These are phyloP conservation scores for Chlorella sp. DNA, from an alignment of 139 green algal species.

Conservation along the genomic window DNA sequence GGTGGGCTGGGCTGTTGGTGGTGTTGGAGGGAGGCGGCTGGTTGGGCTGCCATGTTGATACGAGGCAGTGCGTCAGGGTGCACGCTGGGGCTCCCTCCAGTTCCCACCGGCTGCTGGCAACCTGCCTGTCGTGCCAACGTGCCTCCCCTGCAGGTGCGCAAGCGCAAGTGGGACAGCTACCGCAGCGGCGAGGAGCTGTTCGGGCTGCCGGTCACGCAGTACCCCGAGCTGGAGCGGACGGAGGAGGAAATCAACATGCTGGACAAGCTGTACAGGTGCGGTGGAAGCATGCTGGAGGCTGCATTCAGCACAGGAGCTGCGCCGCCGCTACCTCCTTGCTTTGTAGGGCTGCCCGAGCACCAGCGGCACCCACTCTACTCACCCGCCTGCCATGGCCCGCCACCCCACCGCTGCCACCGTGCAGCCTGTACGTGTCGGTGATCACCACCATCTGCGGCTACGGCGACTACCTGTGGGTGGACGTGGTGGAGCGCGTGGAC, in stretches of 20 bases:
- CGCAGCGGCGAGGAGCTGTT: constrained; percentile 91
- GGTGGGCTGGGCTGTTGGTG: constrained; percentile 35
- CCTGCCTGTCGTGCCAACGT: not conserved
- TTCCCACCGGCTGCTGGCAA: too few species aligned
- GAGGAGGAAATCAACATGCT: constrained; percentile 87
- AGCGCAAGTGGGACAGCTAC: constrained; percentile 94
- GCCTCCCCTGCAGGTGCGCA: constrained; percentile 70
- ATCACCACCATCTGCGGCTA: constrained; percentile 92
- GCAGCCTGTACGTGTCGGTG: constrained; percentile 89
- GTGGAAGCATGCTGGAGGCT: not conserved
- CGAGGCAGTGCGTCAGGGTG: too few species aligned
- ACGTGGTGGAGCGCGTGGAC: constrained; percentile 91
- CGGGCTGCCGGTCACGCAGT: constrained; percentile 86
- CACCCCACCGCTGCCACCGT: constrained; percentile 14
- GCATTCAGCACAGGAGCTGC: not conserved
- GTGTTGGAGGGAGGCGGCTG: too few species aligned
- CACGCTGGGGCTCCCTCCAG: too few species aligned
- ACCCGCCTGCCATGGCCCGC: too few species aligned
- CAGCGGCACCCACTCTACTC: not conserved
- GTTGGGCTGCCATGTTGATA: too few species aligned
- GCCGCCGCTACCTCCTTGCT: not conserved
- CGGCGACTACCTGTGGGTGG: constrained; percentile 88
- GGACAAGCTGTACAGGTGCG: constrained; percentile 78
- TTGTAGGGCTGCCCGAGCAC: not conserved
- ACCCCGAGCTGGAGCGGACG: constrained; percentile 89